phyloP scores from a whole-genome alignment of 805 yeast species.

The Wickerhamomyces strasburgensis region DNA sequence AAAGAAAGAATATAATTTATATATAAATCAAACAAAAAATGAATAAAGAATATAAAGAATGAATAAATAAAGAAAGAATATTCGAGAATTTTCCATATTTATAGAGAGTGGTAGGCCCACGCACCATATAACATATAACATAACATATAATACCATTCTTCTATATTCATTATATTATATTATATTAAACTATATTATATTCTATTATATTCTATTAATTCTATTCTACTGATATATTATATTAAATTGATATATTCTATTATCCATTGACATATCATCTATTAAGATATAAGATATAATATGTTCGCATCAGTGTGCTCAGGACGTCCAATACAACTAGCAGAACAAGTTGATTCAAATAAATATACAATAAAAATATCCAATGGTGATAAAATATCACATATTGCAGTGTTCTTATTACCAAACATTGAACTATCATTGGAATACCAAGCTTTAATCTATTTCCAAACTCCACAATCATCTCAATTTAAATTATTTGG shows the following conservation, averaged over 20 bases:
- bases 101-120: conserved; percentile 4
- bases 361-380: conserved; percentile 62
- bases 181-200: no score
- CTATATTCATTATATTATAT: no score
- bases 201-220: no score
- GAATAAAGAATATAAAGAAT: no score
- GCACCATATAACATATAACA: no score
- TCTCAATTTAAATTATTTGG: conserved; percentile 63
- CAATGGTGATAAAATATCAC: conserved; percentile 64
- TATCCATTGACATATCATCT: no score
- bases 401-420: conserved; percentile 75
- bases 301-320: conserved; percentile 80
- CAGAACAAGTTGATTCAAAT: conserved; percentile 62
- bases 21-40: no score
- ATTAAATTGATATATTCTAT: no score
- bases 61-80: not conserved
- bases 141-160: no score
- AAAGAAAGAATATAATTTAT: no score
- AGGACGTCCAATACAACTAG: conserved; percentile 56
- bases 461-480: conserved; percentile 63
- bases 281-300: no score
- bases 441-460: conserved; percentile 75
- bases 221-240: no score
- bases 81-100: conserved; percentile 1
- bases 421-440: conserved; percentile 77